Evolutionary conservation across 225 moss, liverwort and hornwort species (phyloP).

Genomic region (Climacium dendroides): DNA sequence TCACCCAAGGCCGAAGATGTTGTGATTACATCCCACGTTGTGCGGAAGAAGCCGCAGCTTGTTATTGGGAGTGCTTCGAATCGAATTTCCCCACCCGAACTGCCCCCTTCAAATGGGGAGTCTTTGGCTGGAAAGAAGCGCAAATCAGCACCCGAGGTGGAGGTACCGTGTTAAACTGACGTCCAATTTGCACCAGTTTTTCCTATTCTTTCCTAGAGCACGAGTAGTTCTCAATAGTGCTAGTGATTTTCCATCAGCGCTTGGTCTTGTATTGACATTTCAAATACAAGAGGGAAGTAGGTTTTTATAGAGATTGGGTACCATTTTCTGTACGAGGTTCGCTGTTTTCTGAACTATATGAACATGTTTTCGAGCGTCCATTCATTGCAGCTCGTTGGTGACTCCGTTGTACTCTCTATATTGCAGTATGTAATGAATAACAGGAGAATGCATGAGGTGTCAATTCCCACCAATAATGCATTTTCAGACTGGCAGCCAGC

Average conservation of each 20-base stretch:
- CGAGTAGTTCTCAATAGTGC: neutral
- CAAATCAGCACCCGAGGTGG: neutral
- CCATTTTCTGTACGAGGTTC: neutral
- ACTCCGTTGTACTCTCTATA: neutral
- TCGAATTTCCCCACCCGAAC: neutral
- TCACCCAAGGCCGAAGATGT: neutral
- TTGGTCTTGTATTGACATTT: neutral
- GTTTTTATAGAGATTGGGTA: neutral
- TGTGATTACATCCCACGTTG: neutral
- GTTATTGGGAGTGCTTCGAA: neutral
- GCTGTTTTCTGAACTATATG: neutral
- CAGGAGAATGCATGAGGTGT: neutral
- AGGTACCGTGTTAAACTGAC: neutral
- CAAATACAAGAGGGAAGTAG: neutral
- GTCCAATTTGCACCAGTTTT: neutral
- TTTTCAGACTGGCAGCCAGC: neutral
- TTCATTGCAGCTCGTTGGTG: neutral
- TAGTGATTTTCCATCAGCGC: neutral
- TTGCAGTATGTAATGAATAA: neutral
- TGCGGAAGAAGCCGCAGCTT: constrained; percentile 13
- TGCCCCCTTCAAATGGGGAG: neutral
- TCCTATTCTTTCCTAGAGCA: neutral
- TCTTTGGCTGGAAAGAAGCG: constrained; percentile 12
- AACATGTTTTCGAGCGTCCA: neutral
- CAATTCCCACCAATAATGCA: neutral